phyloP scores from a whole-genome alignment of 116 monocot genomes.

The Trichopus zeylanicus region DNA sequence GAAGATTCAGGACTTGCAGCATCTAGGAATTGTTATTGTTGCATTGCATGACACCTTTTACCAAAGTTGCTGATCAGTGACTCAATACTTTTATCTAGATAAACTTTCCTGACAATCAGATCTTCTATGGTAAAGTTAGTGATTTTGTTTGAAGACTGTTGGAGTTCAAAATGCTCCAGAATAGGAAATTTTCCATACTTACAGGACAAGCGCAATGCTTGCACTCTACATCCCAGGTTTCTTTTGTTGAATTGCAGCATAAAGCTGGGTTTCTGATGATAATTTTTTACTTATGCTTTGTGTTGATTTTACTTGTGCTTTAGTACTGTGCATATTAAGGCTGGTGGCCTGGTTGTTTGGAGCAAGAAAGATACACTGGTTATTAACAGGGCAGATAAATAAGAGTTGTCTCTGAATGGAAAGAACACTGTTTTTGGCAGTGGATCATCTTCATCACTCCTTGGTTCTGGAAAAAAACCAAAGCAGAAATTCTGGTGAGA shows the following conservation, averaged over 20 bases:
- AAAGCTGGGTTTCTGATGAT: background rate
- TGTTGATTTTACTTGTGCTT: background rate
- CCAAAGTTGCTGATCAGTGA: too few relatives aligned
- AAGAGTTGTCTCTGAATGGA: slow-evolving; percentile 2
- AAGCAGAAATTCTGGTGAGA: too few relatives aligned
- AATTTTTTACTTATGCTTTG: too few relatives aligned
- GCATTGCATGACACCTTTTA: too few relatives aligned
- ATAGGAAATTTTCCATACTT: too few relatives aligned
- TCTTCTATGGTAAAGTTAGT: too few relatives aligned
- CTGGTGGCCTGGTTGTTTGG: slow-evolving; percentile 89
- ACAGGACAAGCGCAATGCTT: background rate
- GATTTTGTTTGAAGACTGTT: too few relatives aligned
- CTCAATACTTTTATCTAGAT: too few relatives aligned
- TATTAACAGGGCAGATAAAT: slow-evolving; percentile 43
- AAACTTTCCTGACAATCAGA: too few relatives aligned
- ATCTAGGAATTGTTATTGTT: too few relatives aligned
- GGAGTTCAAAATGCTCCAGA: too few relatives aligned
- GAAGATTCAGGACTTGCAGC: too few relatives aligned
- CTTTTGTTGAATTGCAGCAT: background rate
- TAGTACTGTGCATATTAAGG: slow-evolving; percentile 42
- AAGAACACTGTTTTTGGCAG: background rate
- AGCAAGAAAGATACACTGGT: slow-evolving; percentile 57
- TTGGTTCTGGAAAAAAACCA: background rate
- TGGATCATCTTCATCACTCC: slow-evolving; percentile 5
- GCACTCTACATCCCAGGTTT: background rate